These are phyloP conservation scores for Alternaria arbusti DNA, from an alignment of 2,329 filamentous ascomycete genomes.

Conservation along the genomic window DNA sequence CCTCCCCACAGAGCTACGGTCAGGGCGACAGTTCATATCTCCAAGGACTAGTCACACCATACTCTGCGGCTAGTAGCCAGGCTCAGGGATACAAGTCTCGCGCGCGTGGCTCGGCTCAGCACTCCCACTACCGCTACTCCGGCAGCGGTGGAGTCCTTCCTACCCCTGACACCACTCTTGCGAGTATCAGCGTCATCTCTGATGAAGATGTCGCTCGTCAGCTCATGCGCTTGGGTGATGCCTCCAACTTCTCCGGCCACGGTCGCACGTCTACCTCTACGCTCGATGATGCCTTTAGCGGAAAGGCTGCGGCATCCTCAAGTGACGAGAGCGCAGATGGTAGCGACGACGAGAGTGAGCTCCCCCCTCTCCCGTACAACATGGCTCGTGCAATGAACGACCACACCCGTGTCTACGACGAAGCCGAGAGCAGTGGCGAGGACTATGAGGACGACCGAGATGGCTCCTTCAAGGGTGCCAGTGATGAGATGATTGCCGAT, in stretches of 20 bases:
- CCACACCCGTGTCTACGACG: constrained; percentile 55
- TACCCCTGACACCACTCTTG: constrained; percentile 95
- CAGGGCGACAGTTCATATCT: constrained; percentile 46
- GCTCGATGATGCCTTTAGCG: constrained; percentile 90
- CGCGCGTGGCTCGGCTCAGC: constrained; percentile 45
- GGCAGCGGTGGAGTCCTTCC: constrained; percentile 70
- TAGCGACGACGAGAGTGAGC: constrained; percentile 62
- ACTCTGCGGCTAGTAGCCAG: constrained; percentile 42
- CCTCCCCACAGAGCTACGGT: constrained; percentile 80
- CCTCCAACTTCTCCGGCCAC: constrained; percentile 84
- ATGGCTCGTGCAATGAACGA: constrained; percentile 26
- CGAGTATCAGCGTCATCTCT: constrained; percentile 81
- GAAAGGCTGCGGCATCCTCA: constrained; percentile 67
- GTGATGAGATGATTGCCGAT: constrained; percentile 54
- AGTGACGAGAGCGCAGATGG: constrained; percentile 73
- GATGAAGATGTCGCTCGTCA: constrained; percentile 98
- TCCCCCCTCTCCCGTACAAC: constrained; percentile 46
- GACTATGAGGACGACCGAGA: constrained; percentile 62
- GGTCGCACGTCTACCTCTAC: constrained; percentile 93
- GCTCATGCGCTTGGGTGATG: constrained; percentile 92
- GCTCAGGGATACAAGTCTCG: constrained; percentile 44
- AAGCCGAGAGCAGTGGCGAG: constrained; percentile 65
- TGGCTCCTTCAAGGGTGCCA: constrained; percentile 61
- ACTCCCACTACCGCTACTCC: constrained; percentile 51
- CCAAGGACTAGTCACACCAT: constrained; percentile 46